A percentile compares a stretch with the other conserved stretches of the same genome.
phyloP scores from a whole-genome alignment of 768 basidiomycete genomes.

The Phanerochaete carnosa region DNA sequence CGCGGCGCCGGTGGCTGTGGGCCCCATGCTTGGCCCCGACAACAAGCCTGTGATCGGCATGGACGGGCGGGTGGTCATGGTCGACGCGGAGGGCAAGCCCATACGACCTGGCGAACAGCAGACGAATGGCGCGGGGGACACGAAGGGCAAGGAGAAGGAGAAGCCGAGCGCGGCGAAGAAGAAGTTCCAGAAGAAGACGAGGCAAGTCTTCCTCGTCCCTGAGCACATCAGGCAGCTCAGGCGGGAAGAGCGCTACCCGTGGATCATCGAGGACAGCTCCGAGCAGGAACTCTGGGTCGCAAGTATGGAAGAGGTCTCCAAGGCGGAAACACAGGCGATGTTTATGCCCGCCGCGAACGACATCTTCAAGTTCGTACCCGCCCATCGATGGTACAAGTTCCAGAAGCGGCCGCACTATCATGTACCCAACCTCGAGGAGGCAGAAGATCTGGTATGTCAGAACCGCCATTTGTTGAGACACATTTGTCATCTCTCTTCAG shows the following conservation, averaged over 20 bases:
- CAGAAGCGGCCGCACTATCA: slow-evolving; percentile 80
- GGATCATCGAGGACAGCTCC: slow-evolving; percentile 84
- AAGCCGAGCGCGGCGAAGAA: slow-evolving; percentile 52
- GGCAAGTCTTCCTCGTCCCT: slow-evolving; percentile 77
- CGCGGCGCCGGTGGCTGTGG: slow-evolving; percentile 49
- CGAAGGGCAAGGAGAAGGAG: slow-evolving; percentile 22
- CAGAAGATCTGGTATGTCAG: slow-evolving; percentile 58
- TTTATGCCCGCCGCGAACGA: slow-evolving; percentile 83
- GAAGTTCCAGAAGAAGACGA: slow-evolving; percentile 78
- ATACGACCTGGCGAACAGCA: slow-evolving; percentile 42
- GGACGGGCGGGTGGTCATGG: slow-evolving; percentile 78
- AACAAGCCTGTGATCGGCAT: slow-evolving; percentile 79
- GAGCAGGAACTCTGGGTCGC: slow-evolving; percentile 77
- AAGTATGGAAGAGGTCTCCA: slow-evolving; percentile 73
- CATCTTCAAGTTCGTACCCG: slow-evolving; percentile 84
- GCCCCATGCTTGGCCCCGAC: slow-evolving; percentile 76
- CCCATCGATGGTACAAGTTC: slow-evolving; percentile 91
- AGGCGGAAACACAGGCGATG: slow-evolving; percentile 71
- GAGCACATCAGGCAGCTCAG: slow-evolving; percentile 76
- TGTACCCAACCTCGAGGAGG: slow-evolving; percentile 63
- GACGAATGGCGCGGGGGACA: slow-evolving; percentile 31
- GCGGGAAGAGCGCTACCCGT: slow-evolving; percentile 85
- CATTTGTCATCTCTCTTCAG: slow-evolving; percentile 17
- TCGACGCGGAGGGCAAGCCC: slow-evolving; percentile 73
- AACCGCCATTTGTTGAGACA: background rate